Base-by-base conservation (phyloP, 768 basidiomycete species). In the Suillus plorans region DNA sequence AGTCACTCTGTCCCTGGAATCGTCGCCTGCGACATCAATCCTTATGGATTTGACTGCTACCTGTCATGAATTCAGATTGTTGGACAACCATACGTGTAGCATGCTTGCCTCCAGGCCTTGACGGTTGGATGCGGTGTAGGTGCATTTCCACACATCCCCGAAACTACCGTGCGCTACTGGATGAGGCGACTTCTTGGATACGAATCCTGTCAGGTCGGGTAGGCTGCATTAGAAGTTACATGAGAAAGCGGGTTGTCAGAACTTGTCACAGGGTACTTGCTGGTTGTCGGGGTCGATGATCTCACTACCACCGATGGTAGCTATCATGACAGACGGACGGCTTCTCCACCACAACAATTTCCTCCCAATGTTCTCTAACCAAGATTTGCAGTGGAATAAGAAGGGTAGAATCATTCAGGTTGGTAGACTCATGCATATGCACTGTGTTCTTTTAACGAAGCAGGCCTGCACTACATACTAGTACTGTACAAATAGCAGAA, bases 31-130 rank as follows among this genome's bases (percentile, higher is more conserved):
- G 20, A 37, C 22, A n/a, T 53, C 53, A 58, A 36, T 58, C 22
- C 63, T 45, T 18, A 66, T 64, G 28, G 37, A 39, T 28, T 66
- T 66, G 28, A 66, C 63, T 22, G 65, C 65, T 9, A 66, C 63
- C 63, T 66, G 22, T 12, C 18, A 64, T 20, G 25, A 14, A 58
- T 63, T 61, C 28, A 53, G 47, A 60, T n/a, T 8, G 1, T n/a
- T 41, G n/a, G 31, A 59, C 22, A 36, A 25, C 20, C 13, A 36
- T 25, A 31, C 3, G 7, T 22, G n/a, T 44, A 16, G 14, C 8
- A 41, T 22, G 34, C 55, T 36, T 37, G 34, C 56, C 22, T 28
- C 18, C 44, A 20, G 52, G 31, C 47, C 47, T 49, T 16, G 49
- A 50, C 14, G 25, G 25, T 53, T 31, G 18, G 52, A 20, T 31